phyloP scores from a whole-genome alignment of 2,329 filamentous ascomycete genomes.

The Colletotrichum costaricense region DNA sequence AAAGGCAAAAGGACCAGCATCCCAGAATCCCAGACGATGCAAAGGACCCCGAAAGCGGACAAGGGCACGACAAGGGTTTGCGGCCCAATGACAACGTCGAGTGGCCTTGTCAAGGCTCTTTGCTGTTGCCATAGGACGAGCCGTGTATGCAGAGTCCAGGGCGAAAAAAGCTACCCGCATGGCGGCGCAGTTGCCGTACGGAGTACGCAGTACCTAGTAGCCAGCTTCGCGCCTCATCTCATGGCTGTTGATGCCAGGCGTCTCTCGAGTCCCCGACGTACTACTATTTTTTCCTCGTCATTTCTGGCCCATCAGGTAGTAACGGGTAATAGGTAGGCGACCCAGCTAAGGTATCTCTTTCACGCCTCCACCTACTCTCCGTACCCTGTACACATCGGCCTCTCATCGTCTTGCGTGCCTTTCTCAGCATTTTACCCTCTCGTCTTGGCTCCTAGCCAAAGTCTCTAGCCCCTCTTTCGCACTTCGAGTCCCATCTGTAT shows the following conservation, averaged over 20 bases:
- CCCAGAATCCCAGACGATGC: constrained; percentile 25
- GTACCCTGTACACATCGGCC: constrained; percentile 13
- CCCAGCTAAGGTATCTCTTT: background rate
- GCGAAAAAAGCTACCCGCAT: constrained; percentile 48
- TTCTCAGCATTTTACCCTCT: constrained; percentile 9
- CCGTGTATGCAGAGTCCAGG: constrained; percentile 44
- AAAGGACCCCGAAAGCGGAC: constrained; percentile 31
- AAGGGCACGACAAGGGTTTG: constrained; percentile 40
- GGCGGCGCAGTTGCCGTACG: constrained; percentile 54
- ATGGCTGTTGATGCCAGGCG: constrained; percentile 26
- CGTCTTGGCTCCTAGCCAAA: background rate
- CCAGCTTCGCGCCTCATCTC: constrained; percentile 38
- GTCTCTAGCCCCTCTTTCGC: background rate
- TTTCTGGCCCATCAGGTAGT: background rate
- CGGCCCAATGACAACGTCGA: constrained; percentile 49
- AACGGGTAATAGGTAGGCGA: background rate
- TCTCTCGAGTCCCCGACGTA: background rate
- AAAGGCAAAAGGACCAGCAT: background rate
- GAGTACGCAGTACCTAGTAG: constrained; percentile 37
- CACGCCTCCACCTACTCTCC: constrained; percentile 8
- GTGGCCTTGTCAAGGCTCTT: constrained; percentile 12
- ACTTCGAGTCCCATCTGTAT: constrained; percentile 14
- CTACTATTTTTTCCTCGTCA: background rate
- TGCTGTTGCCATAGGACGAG: constrained; percentile 45
- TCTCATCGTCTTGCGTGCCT: constrained; percentile 14